Evolutionary conservation across 2,329 filamentous ascomycete genomes (phyloP).

Genomic region (Cadophora malorum): DNA sequence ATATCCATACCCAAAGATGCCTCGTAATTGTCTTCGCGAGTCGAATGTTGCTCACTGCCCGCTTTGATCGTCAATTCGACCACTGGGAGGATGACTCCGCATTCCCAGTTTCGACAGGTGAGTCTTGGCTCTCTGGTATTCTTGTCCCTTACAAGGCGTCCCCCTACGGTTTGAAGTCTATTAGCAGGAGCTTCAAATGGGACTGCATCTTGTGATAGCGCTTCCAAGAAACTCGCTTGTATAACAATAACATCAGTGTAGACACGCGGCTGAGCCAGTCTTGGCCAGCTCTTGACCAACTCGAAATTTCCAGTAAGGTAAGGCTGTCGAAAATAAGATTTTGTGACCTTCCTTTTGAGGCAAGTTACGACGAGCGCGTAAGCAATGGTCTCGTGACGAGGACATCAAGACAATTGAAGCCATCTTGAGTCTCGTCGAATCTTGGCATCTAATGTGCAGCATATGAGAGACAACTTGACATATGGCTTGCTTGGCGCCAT

Average conservation of each 20-base stretch:
- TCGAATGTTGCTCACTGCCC: not conserved
- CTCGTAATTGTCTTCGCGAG: conserved; percentile 15
- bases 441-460: not conserved
- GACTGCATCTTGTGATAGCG: not conserved
- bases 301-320: no score
- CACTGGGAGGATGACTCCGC: conserved; percentile 80
- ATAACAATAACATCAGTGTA: not conserved
- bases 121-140: conserved; percentile 73
- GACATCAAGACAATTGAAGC: not conserved
- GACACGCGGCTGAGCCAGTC: not conserved
- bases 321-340: not conserved
- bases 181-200: conserved; percentile 11
- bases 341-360: conserved; percentile 3
- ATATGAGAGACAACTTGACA: not conserved
- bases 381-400: not conserved
- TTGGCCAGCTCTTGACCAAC: conserved; percentile 4
- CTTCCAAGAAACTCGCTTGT: not conserved
- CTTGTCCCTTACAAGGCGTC: conserved; percentile 75
- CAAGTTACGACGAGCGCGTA: not conserved
- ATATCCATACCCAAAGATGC: conserved; percentile 43
- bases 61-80: conserved; percentile 46
- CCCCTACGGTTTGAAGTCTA: conserved; percentile 58
- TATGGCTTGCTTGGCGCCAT: not conserved
- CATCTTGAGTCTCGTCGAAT: not conserved
- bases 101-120: conserved; percentile 93